Conservation (phyloP, 495 filamentous ascomycete genomes). For the Talaromyces thailandensis region DNA sequence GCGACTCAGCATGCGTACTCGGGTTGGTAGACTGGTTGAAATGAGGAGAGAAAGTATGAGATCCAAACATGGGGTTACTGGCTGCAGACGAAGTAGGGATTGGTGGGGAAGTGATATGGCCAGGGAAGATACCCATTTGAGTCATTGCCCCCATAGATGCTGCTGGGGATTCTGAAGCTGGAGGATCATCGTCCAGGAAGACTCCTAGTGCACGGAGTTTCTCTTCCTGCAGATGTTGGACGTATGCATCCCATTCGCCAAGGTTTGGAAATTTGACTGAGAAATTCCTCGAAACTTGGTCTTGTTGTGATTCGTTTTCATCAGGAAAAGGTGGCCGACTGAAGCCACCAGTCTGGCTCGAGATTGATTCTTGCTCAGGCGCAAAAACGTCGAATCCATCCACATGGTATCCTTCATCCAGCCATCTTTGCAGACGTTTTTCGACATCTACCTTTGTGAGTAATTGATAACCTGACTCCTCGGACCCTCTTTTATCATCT, state of each 20-base stretch:
- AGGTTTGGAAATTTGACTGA: conserved; percentile 68
- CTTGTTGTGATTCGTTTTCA: conserved; percentile 44
- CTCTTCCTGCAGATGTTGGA: conserved; percentile 70
- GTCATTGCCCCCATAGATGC: conserved; percentile 56
- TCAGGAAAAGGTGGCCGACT: conserved; percentile 70
- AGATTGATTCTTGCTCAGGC: conserved; percentile 21
- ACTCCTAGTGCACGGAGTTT: conserved; percentile 89
- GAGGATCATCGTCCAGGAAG: conserved; percentile 59
- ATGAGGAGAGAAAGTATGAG: conserved; percentile 35
- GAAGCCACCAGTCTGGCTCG: conserved; percentile 37
- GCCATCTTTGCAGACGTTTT: conserved; percentile 59
- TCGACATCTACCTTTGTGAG: conserved; percentile 54
- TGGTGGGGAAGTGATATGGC: conserved; percentile 50
- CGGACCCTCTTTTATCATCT: conserved; percentile 55
- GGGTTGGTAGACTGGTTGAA: conserved; percentile 44
- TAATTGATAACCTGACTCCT: conserved; percentile 43
- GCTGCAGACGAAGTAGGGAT: conserved; percentile 37
- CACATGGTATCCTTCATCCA: conserved; percentile 65
- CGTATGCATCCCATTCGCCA: conserved; percentile 75
- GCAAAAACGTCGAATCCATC: conserved; percentile 59
- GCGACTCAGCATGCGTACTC: conserved; percentile 49
- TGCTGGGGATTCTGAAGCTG: conserved; percentile 65
- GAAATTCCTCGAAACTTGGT: conserved; percentile 42
- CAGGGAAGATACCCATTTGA: conserved; percentile 45
- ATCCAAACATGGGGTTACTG: conserved; percentile 28